Percentiles rank a stretch among this genome's conserved stretches.
Evolutionary conservation across 163 green algal genomes (phyloP).

Genomic region (Chlorella variabilis): DNA sequence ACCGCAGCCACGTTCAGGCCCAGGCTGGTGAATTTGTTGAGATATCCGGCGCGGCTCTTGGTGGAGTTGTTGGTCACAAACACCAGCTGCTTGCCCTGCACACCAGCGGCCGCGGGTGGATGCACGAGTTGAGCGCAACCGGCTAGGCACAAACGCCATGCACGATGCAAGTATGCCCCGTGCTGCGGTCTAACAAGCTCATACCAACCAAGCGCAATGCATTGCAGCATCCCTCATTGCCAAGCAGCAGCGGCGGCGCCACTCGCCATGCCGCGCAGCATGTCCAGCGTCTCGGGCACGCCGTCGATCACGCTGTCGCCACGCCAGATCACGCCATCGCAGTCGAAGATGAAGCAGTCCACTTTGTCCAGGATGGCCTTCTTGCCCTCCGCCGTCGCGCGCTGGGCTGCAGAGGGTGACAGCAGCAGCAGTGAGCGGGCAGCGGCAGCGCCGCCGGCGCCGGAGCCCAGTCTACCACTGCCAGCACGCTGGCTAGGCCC

Average conservation of each 20-base stretch:
- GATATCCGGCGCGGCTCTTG: conserved; percentile 95
- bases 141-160: neutral
- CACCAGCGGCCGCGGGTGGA: neutral
- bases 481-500: neutral
- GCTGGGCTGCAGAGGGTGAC: conserved; percentile 34
- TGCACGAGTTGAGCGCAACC: neutral
- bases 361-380: conserved; percentile 84
- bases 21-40: conserved; percentile 95
- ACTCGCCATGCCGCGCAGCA: conserved; percentile 77
- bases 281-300: conserved; percentile 95
- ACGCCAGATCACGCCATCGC: conserved; percentile 98
- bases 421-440: neutral
- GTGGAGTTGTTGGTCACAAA: conserved; percentile 99
- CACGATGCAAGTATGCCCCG: too few species aligned
- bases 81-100: conserved; percentile 93
- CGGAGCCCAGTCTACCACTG: neutral
- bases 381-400: conserved; percentile 76
- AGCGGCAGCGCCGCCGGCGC: neutral
- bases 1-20: conserved; percentile 88
- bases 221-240: too few species aligned
- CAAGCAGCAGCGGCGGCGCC: neutral
- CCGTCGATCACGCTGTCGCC: conserved; percentile 97
- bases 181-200: too few species aligned
- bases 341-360: conserved; percentile 99
- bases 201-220: too few species aligned